Base-by-base conservation (phyloP, 2,329 filamentous ascomycete genomes). In the Graphiopsis chlorocephala region DNA sequence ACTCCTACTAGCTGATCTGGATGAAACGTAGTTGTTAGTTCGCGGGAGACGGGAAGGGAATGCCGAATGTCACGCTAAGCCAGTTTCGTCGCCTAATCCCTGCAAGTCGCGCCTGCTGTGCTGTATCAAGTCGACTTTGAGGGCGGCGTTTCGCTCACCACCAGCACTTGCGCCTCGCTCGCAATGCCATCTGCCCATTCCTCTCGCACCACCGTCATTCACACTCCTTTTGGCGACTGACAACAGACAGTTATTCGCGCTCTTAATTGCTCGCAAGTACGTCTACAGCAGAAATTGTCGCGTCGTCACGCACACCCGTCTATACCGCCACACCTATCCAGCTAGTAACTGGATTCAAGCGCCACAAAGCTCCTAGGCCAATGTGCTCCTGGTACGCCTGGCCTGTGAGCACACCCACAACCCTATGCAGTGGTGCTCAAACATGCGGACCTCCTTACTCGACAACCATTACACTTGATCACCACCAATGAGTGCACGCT, bases 401-500 rank as follows among this genome's bases (percentile, higher is more conserved):
- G 26, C 28, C 3, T 53, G 15, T 31, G 26, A 53, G 50, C 50
- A 20, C 25, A n/a, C 12, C 50, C 26, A 17, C 28, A 53, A 28
- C 26, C 10, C 17, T 53, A 12, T 56, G 28, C 33, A 58, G 55
- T 38, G 35, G 12, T 20, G 31, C 35, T 25, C 33, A 29, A 58
- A 42, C 4, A 58, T 58, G 55, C 11, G 29, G 35, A n/a, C 33
- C 14, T 14, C 5, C 4, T n/a, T n/a, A 10, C 15, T 17, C 31
- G n/a, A 5, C 25, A 14, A 38, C 4, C 11, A 15, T 28, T 20
- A 26, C 23, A 26, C 35, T 26, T 58, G 23, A 58, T 53, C 17
- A 31, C 28, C 17, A 20, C 60, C 60, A 42, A 55, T 62, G 48
- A 55, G 48, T 62, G 48, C 33, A 26, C 33, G 50, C 20, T 11